These are phyloP conservation scores for Didymellaceae sp. DNA, from an alignment of 2,329 filamentous ascomycete species.

Conservation along the genomic window DNA sequence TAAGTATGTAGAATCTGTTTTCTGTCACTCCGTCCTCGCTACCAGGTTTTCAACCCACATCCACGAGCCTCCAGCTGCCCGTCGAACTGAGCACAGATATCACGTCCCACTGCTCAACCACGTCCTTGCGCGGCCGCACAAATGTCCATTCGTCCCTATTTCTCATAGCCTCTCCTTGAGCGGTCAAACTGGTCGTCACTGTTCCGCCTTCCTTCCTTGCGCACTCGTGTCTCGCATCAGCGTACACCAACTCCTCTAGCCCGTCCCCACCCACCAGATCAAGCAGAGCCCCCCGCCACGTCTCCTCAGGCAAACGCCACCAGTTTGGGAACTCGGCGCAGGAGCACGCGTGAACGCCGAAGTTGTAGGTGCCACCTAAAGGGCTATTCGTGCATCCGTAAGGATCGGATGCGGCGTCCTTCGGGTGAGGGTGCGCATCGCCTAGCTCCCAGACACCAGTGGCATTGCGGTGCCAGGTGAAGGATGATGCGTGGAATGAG, in stretches of 20 bases:
- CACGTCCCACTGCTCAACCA: not conserved
- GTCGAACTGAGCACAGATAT: not conserved
- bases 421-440: not conserved
- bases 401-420: not conserved
- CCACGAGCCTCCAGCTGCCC: not conserved
- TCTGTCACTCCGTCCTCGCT: no score
- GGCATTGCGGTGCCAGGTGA: not conserved
- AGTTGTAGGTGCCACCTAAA: not conserved
- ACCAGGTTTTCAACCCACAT: not conserved
- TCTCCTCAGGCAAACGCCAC: not conserved
- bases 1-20: no score
- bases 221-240: not conserved
- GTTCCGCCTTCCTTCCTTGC: not conserved
- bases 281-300: not conserved
- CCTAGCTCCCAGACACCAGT: not conserved
- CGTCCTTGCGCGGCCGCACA: not conserved
- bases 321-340: not conserved
- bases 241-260: not conserved
- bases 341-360: not conserved
- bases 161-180: no score
- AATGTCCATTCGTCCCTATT: not conserved
- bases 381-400: no score
- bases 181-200: no score
- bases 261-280: not conserved
- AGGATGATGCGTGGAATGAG: not conserved